A percentile compares a stretch with the other conserved stretches of the same genome.
Conservation (phyloP, 75 land plant genomes). For the Sequoiadendron giganteum region DNA sequence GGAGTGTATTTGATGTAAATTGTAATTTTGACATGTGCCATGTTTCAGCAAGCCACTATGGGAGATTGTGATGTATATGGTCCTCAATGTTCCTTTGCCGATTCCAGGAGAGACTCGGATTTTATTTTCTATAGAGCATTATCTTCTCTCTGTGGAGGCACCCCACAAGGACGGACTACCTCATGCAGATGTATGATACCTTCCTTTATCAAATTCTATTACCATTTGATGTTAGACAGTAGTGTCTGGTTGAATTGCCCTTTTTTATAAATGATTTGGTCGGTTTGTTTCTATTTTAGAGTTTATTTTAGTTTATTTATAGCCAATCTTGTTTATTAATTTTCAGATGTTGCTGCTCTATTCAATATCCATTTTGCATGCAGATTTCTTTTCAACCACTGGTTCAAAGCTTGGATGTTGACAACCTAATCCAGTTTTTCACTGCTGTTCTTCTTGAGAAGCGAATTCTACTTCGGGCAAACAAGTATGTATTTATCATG, state of each 20-base stretch:
- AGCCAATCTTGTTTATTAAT: not conserved
- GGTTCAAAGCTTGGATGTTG: constrained; percentile 89
- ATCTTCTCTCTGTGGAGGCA: constrained; percentile 74
- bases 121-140: constrained; percentile 81
- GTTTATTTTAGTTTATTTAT: not conserved
- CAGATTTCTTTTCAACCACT: constrained; percentile 98
- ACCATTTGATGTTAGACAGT: not conserved
- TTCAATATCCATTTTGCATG: constrained; percentile 13
- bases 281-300: constrained; percentile 4
- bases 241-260: not conserved
- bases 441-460: constrained; percentile 91
- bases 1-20: not conserved
- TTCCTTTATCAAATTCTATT: not conserved
- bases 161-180: constrained; percentile 91
- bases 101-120: constrained; percentile 77
- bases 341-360: constrained; percentile 12
- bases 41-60: constrained; percentile 88
- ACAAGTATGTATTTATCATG: constrained; percentile 54
- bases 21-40: not conserved
- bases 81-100: constrained; percentile 81
- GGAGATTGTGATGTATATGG: constrained; percentile 81
- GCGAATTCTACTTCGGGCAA: constrained; percentile 82
- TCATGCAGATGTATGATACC: constrained; percentile 82
- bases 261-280: not conserved
- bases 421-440: constrained; percentile 81